Conservation (phyloP, 2,329 filamentous ascomycete species). For the Penicillium sp. region DNA sequence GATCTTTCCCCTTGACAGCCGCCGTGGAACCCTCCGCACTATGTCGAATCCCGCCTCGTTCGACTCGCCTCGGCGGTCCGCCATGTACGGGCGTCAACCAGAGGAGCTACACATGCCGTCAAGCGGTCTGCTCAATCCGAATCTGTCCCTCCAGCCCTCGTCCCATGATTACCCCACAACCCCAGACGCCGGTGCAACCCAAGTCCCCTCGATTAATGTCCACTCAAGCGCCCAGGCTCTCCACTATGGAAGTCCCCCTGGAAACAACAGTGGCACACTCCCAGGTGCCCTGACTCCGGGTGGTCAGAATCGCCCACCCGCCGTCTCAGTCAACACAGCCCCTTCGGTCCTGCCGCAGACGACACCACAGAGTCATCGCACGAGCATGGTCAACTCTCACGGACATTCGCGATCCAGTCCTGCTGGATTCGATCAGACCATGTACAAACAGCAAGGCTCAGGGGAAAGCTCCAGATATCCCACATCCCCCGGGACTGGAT, state of each 20-base stretch:
- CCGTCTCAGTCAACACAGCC: constrained; percentile 54
- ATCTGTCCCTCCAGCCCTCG: constrained; percentile 39
- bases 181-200: constrained; percentile 39
- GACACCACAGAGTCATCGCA: constrained; percentile 54
- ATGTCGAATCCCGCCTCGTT: constrained; percentile 47
- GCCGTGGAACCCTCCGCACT: constrained; percentile 16
- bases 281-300: constrained; percentile 60
- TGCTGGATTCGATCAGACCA: constrained; percentile 56
- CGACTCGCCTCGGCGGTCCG: constrained; percentile 49
- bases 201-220: constrained; percentile 55
- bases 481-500: constrained; percentile 42
- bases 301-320: constrained; percentile 48
- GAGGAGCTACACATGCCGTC: constrained; percentile 56
- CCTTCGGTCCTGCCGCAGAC: constrained; percentile 52
- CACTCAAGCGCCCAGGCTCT: constrained; percentile 50
- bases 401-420: constrained; percentile 83
- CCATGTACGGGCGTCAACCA: constrained; percentile 46
- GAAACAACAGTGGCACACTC: constrained; percentile 42
- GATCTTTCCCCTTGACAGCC: constrained; percentile 9
- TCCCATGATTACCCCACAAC: constrained; percentile 49
- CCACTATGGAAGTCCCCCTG: constrained; percentile 45
- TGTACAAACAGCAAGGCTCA: constrained; percentile 60
- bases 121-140: constrained; percentile 37
- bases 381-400: constrained; percentile 62
- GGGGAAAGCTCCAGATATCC: constrained; percentile 65